These are phyloP conservation scores for Allodekkera sacchari DNA, from an alignment of 805 yeast genomes.

Conservation along the genomic window DNA sequence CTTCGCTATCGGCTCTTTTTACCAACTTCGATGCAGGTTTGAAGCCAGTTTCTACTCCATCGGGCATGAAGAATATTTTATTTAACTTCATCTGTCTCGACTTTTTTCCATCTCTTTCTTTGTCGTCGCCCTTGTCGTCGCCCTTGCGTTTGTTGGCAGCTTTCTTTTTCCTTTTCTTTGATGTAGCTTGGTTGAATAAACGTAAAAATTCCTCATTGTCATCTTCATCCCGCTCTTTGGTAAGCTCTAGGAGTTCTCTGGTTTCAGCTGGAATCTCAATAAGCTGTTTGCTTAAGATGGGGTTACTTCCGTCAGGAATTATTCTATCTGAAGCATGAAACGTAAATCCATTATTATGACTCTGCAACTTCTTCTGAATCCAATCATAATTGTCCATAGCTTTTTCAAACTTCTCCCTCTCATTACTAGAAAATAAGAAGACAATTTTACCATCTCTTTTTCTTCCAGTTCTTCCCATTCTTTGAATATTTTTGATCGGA, in stretches of 20 bases:
- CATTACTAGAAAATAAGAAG: slow-evolving; percentile 67
- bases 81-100: slow-evolving; percentile 9
- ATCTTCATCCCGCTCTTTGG: slow-evolving; percentile 34
- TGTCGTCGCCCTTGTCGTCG: slow-evolving; percentile 1
- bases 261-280: slow-evolving; percentile 72
- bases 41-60: slow-evolving; percentile 60
- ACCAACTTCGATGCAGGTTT: slow-evolving; percentile 42
- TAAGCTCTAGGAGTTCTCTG: slow-evolving; percentile 35
- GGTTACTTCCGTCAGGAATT: slow-evolving; percentile 49
- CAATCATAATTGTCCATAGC: slow-evolving; percentile 78
- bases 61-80: slow-evolving; percentile 66
- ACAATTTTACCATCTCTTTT: slow-evolving; percentile 81
- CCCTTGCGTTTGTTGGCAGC: slow-evolving; percentile 4
- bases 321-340: slow-evolving; percentile 44
- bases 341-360: slow-evolving; percentile 31
- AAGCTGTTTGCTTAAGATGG: slow-evolving; percentile 45
- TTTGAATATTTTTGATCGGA: slow-evolving; percentile 85
- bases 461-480: slow-evolving; percentile 99
- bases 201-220: slow-evolving; percentile 56
- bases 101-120: slow-evolving; percentile 7
- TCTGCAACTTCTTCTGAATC: slow-evolving; percentile 62
- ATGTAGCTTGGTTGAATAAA: slow-evolving; percentile 59
- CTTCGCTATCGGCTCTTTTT: slow-evolving; percentile 17
- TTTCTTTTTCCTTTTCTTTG: slow-evolving; percentile 28
- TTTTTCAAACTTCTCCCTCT: slow-evolving; percentile 67